Percentiles rank a stretch among this genome's conserved stretches.
phyloP scores from a whole-genome alignment of 2,329 filamentous ascomycete genomes.

The Cercospora citrullina region DNA sequence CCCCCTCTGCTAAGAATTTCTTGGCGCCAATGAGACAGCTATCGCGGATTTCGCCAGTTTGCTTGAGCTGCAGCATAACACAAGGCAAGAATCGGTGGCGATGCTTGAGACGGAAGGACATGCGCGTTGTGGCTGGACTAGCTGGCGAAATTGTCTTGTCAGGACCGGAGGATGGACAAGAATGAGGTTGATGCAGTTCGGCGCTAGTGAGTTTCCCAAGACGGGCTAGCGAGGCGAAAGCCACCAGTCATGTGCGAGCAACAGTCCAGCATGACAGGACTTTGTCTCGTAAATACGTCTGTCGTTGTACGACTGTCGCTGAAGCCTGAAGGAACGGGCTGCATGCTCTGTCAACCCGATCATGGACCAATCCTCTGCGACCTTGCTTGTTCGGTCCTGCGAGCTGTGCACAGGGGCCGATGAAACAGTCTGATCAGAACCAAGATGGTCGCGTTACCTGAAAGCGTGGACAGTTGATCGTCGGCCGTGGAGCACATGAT shows the following conservation, averaged over 20 bases:
- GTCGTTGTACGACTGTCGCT: not conserved
- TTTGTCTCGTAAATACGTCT: not conserved
- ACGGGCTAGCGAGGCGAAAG: constrained; percentile 3
- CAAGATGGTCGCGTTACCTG: not conserved
- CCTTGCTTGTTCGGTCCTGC: not conserved
- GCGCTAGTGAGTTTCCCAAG: constrained; percentile 8
- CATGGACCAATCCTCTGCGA: not conserved
- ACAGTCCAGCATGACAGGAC: not conserved
- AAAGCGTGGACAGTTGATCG: not conserved
- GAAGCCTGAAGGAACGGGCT: not conserved
- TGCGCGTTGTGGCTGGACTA: not conserved
- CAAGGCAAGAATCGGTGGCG: not conserved
- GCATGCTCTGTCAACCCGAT: not conserved
- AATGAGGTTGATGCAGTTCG: constrained; percentile 1
- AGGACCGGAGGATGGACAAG: not conserved
- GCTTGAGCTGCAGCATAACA: constrained; percentile 4
- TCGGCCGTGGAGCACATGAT: not conserved
- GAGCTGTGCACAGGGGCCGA: not conserved
- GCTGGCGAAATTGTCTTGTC: not conserved
- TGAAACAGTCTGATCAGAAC: not conserved
- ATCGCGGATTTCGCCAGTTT: constrained; percentile 8
- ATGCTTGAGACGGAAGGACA: constrained; percentile 5
- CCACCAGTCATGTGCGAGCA: not conserved
- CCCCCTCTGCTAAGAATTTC: not conserved
- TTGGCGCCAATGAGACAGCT: constrained; percentile 9